Evolutionary conservation across 2,329 filamentous ascomycete species (phyloP), one percentile per base, ranked within the genome.

Genomic region (Alternaria arbusti): DNA sequence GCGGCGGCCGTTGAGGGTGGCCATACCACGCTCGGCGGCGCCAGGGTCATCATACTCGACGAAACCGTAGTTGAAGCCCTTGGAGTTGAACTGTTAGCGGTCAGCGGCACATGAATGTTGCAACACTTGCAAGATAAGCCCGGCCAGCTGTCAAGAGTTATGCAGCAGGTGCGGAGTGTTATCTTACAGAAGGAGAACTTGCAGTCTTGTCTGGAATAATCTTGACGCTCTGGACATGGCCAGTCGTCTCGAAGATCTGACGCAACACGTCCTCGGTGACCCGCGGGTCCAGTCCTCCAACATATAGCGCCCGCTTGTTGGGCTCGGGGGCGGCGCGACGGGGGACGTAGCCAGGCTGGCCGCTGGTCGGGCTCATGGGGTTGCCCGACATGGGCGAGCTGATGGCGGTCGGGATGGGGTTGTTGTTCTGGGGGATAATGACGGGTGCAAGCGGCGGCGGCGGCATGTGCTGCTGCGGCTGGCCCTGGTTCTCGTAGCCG

Each of bases 191-290:
- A 47, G 72, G 70, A 63, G 65, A 89, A 71, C 93, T 88, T 84
- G 97, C 94, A 83, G 97, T 99, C 87, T 99, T 99, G 86, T 99
- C 96, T 56, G 96, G 96, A 80, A 99, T 99, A 78, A 99, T 97
- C 87, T 99, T 99, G 79, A 99, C 96, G 78, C 93, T 97, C 83
- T 97, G 91, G 69, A 99, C 96, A 83, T 99, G 96, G 61, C 96
- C 96, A 63, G 94, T 97, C 7, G 96, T 99, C 86, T 99, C 96
- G 78, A 99, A 99, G 75, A 98, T 98, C 82, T 98, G 95, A 78
- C 94, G 93, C 80, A 98, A 83, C 60, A 98, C 93, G 78, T 98
- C 95, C 82, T 98, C 95, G 30, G 95, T 97, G 67, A 98, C 95
- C 70, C 96, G 89, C 74, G 94, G 93, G 80, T 99, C 96, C 72